phyloP scores from a whole-genome alignment of 768 basidiomycete genomes.

The Mycena sanguinolenta region DNA sequence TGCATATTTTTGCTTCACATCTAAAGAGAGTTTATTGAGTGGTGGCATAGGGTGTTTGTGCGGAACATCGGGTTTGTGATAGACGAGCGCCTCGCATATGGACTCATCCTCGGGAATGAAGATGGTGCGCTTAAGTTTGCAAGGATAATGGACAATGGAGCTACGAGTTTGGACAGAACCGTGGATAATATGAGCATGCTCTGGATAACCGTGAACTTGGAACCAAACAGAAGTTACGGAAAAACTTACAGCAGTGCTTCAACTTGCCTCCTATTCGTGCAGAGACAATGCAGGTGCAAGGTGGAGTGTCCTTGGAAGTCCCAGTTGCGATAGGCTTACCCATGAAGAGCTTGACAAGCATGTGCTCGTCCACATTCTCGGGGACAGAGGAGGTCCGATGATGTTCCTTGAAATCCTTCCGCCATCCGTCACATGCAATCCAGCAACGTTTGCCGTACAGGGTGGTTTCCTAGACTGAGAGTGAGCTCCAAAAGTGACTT shows the following conservation, averaged over 20 bases:
- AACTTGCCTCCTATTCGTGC: conserved; percentile 10
- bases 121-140: conserved; percentile 7
- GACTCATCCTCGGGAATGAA: conserved; percentile 3
- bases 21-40: background rate
- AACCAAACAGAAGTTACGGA: background rate
- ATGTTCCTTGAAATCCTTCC: background rate
- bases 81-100: background rate
- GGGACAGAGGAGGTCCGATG: conserved; percentile 3
- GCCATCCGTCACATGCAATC: background rate
- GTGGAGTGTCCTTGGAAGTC: background rate
- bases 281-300: conserved; percentile 25
- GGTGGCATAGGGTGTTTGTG: background rate
- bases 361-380: background rate
- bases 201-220: background rate
- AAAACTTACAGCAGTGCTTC: conserved; percentile 1
- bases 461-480: too few species aligned
- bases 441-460: too few species aligned
- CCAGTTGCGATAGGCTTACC: background rate
- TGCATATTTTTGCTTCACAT: background rate
- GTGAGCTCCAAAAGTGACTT: too few species aligned
- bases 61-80: background rate
- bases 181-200: conserved; percentile 20
- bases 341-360: background rate
- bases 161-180: background rate
- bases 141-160: background rate